A percentile compares a stretch with the other conserved stretches of the same genome.
These are phyloP conservation scores for Candida easanensis DNA, from an alignment of 805 yeast species.

Conservation along the genomic window DNA sequence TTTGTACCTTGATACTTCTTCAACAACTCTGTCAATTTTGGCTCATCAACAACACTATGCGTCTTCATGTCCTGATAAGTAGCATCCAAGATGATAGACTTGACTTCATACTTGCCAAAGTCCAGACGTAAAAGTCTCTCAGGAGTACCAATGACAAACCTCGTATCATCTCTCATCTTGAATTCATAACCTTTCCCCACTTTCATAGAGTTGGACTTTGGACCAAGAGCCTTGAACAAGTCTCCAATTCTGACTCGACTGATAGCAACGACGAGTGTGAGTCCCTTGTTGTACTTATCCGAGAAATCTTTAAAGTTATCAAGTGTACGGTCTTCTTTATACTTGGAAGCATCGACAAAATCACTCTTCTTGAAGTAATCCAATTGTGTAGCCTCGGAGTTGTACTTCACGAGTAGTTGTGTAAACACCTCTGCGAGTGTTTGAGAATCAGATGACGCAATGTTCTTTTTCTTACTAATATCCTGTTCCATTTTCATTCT, in stretches of 20 bases:
- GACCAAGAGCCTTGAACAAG: conserved; percentile 57
- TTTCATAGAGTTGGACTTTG: conserved; percentile 25
- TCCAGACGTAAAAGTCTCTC: conserved; percentile 23
- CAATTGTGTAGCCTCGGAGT: conserved; percentile 68
- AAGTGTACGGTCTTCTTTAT: conserved; percentile 49
- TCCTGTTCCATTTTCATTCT: conserved; percentile 65
- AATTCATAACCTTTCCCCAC: conserved; percentile 29
- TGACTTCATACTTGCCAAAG: conserved; percentile 19
- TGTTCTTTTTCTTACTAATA: conserved; percentile 48
- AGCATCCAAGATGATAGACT: conserved; percentile 27
- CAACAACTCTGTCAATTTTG: conserved; percentile 21
- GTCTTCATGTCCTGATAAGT: conserved; percentile 27
- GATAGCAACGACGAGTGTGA: conserved; percentile 54
- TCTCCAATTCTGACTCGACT: conserved; percentile 90
- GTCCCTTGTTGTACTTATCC: conserved; percentile 43
- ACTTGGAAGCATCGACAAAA: conserved; percentile 62
- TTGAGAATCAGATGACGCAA: conserved; percentile 56
- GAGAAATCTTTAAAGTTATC: conserved; percentile 57
- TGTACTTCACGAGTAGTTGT: conserved; percentile 51
- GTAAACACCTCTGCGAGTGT: conserved; percentile 69
- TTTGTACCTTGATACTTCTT: conserved; percentile 26
- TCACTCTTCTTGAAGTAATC: conserved; percentile 62
- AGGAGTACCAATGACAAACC: conserved; percentile 26
- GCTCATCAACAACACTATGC: conserved; percentile 26
- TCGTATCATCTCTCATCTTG: conserved; percentile 26